Evolutionary conservation across 2,329 filamentous ascomycete species (phyloP), one percentile per base, ranked within the genome.

Genomic region (Phialophora tarda): DNA sequence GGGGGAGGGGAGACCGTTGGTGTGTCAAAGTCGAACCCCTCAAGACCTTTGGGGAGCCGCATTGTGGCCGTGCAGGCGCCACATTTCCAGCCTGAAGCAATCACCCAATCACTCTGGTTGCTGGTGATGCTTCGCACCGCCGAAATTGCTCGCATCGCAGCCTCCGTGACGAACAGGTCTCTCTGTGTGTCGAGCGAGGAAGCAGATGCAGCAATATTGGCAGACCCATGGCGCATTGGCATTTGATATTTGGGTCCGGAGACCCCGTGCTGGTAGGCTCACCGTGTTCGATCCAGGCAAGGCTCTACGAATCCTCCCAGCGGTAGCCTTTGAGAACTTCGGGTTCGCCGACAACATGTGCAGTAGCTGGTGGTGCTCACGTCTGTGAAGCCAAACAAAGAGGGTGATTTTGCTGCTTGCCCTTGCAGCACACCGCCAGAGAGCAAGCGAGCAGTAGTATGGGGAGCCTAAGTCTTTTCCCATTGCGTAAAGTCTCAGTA

Each of bases 31-130:
- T 34, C 55, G 55, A 57, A 38, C 48, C 48, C 21, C 48, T 51
- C 21, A 26, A 44, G 38, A 44, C 38, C 38, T 34, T 26, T n/a
- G 28, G 28, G 26, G 30, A 55, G 53, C 53, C 53, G 53, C 53
- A 34, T 55, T n/a, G 53, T 55, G 53, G 53, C 53, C n/a, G 53
- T 55, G 53, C n/a, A 32, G 53, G 53, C 53, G 53, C 53, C 53
- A 55, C 53, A 55, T 4, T 12, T 21, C 14, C 14, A 7, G 26
- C 24, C 24, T 30, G 21, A 28, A 55, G 23, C 28, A 55, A 17
- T 10, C 28, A 34, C 53, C 51, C 17, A 55, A 55, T 55, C 53
- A 55, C 53, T 3, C 12, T 34, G 24, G 51, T 1, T 34, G 21
- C 23, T 24, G 21, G 5, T n/a, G 23, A 14, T 54, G 11, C 53